Base-by-base conservation (phyloP, 371 early-diverging fungal genomes). In the Funneliformis caledonium region DNA sequence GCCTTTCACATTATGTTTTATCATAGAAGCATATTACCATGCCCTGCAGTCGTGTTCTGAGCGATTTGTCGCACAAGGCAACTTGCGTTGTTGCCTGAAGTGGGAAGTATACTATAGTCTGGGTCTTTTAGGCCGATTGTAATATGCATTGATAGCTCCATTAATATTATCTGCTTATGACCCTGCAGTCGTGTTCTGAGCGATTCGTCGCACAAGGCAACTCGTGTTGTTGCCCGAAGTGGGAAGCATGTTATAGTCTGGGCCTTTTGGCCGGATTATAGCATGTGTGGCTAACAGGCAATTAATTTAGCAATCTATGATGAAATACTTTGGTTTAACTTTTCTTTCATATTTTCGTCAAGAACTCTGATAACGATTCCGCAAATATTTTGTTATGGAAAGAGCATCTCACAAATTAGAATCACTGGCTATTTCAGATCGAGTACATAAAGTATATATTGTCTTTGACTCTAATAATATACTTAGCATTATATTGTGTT, bases 11-110 rank as follows among this genome's bases (percentile, higher is more conserved):
- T 1, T 43, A 68, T 76, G 26, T 37, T 69, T 22, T 69, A 52
- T 73, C 56, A 73, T 64, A 76, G 7, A 64, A 43, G 65, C 77
- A 76, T 26, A 47, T 76, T 64, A 47, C 31, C 64, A 78, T 50
- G 68, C 78, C 50, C 78, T 67, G 78, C 78, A 78, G 78, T 78
- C 68, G 26, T 64, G 33, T 50, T 50, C 78, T 78, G 68, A 78
- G 68, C 52, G 33, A 78, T 67, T 67, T 12, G 10, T 26, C 31
- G 52, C 78, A 78, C 78, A 78, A 78, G 68, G 37, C 78, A 78
- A 78, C 50, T n/a, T 45, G 26, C 19, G 48, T 77, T 78, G 33
- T 78, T 78, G 56, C 19, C 56, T 68, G 78, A 78, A 78, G 42
- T 78, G 37, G 67, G 68, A 78, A 67, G 68, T 78, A 65, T 78